Conservation (phyloP, 225 moss, liverwort and hornwort species). For the Rhytidiadelphus loreus region DNA sequence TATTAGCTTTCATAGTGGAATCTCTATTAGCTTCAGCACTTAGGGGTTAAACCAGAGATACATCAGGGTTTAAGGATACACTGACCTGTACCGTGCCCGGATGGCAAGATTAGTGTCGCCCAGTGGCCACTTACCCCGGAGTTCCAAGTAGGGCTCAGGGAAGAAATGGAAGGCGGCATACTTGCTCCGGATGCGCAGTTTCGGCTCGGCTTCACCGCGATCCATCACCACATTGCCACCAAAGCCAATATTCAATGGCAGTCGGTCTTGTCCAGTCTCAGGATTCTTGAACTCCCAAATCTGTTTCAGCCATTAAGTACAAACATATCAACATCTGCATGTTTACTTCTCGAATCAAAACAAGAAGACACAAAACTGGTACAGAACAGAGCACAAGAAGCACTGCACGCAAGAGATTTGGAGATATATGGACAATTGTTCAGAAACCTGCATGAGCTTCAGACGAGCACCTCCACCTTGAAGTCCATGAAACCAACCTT, state of each 20-base stretch:
- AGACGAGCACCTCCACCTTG: conserved; percentile 88
- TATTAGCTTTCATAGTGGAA: not conserved
- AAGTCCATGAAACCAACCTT: conserved; percentile 61
- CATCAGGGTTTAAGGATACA: not conserved
- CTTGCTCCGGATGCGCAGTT: conserved; percentile 57
- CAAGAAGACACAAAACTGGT: not conserved
- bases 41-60: not conserved
- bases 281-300: conserved; percentile 67
- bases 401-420: not conserved
- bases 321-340: not conserved
- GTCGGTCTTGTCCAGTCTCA: conserved; percentile 27
- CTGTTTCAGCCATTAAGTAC: conserved; percentile 4
- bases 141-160: conserved; percentile 76
- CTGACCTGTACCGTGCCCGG: conserved; percentile 73
- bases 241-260: conserved; percentile 62
- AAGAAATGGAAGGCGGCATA: conserved; percentile 71
- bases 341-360: not conserved
- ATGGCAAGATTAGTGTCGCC: conserved; percentile 54
- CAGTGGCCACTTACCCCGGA: conserved; percentile 83
- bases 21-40: not conserved
- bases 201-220: conserved; percentile 57
- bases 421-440: not conserved
- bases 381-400: not conserved
- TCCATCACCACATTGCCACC: conserved; percentile 79
- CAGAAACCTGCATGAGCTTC: conserved; percentile 76